These are phyloP conservation scores for Erythrobasidium hasegawianum DNA, from an alignment of 1,284 basidiomycete genomes.

Conservation along the genomic window DNA sequence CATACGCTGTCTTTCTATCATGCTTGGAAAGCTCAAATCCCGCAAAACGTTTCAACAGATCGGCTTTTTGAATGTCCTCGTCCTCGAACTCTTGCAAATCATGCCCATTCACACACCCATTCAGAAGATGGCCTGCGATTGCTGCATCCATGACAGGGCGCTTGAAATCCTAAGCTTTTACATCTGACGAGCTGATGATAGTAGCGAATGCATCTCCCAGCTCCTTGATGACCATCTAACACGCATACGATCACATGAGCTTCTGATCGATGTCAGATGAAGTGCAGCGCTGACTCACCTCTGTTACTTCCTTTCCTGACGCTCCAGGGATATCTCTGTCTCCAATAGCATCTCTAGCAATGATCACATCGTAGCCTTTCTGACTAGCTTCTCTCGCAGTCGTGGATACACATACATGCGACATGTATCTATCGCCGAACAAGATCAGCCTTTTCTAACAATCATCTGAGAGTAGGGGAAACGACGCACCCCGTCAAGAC, in stretches of 20 bases:
- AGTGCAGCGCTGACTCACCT: conserved; percentile 7
- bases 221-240: conserved; percentile 21
- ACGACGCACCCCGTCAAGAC: conserved; percentile 23
- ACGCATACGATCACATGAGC: not conserved
- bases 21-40: no score
- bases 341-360: conserved; percentile 30
- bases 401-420: conserved; percentile 29
- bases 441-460: not conserved
- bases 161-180: conserved; percentile 8
- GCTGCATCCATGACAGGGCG: no score
- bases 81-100: no score
- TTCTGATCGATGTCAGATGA: not conserved
- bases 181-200: conserved; percentile 23
- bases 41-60: no score
- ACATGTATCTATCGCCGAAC: not conserved
- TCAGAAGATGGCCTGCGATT: no score
- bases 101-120: no score
- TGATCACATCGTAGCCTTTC: conserved; percentile 28
- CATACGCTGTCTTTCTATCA: no score
- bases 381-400: conserved; percentile 32
- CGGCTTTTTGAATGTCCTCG: no score
- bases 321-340: conserved; percentile 27
- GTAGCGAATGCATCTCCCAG: conserved; percentile 31
- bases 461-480: not conserved
- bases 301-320: conserved; percentile 12